phyloP scores from a whole-genome alignment of 163 green algal genomes.

The Scenedesmus sp. region DNA sequence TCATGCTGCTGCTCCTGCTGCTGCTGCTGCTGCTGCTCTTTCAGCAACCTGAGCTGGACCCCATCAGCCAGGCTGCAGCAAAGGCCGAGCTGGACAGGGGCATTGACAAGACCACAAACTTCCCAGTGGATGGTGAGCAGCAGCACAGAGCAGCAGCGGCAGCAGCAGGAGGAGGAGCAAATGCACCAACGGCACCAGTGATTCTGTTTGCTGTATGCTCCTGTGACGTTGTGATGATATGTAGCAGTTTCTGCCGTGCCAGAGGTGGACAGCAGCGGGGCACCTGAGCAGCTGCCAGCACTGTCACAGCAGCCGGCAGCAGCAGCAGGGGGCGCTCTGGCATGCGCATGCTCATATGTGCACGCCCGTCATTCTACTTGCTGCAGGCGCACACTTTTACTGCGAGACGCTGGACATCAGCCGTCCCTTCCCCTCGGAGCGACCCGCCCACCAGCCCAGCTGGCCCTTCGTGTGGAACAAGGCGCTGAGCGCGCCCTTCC shows the following conservation, averaged over 20 bases:
- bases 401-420: constrained; percentile 95
- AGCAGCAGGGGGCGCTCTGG: not conserved
- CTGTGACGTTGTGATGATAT: not conserved
- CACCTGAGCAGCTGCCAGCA: not conserved
- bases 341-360: not conserved
- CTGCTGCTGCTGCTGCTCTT: not conserved
- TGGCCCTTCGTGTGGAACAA: constrained; percentile 97
- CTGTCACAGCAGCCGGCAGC: not conserved
- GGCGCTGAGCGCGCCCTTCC: constrained; percentile 86
- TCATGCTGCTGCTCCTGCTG: not conserved
- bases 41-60: constrained; percentile 55
- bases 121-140: constrained; percentile 66
- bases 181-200: not conserved
- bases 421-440: constrained; percentile 88
- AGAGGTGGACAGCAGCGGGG: not conserved
- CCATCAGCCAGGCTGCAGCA: constrained; percentile 45
- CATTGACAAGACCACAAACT: constrained; percentile 81
- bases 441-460: constrained; percentile 62
- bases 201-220: not conserved
- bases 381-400: constrained; percentile 88
- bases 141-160: not conserved
- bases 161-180: not conserved
- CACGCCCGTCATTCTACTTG: not conserved
- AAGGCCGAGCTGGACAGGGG: constrained; percentile 61
- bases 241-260: not conserved